Base-by-base conservation (phyloP, 2,329 filamentous ascomycete species). In the Elsinoe australis region DNA sequence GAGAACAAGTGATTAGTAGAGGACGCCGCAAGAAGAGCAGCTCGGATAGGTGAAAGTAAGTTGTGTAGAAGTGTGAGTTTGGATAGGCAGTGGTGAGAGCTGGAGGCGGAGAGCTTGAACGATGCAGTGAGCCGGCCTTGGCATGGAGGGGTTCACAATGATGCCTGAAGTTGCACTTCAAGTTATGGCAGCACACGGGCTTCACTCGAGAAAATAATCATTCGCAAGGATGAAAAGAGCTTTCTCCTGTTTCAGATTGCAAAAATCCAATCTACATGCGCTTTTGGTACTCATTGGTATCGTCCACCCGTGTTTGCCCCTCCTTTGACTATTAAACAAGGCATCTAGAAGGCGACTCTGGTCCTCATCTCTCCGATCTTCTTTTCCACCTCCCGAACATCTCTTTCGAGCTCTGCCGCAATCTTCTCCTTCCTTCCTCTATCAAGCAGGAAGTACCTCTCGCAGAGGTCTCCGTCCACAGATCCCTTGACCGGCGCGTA, bases 401-500 rank as follows among this genome's bases (percentile, higher is more conserved):
- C 90, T 51, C 92, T 82, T 67, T 96, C 92, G 56, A 96, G 67
- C 67, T 96, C 90, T 44, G 78, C 88, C 2, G 90, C 90, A 70
- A 98, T 94, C 79, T 89, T 88, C 67, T 87, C 82, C 74, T 95
- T 95, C 72, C 87, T 89, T 59, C 95, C 90, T 56, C 82, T 84
- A 19, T 84, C 76, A 52, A 98, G 72, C 51, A 92, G 70, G 51
- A 87, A 79, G 67, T 87, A 98, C 56, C 88, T 79, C 72, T 99
- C 92, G 59, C 92, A 95, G 32, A 99, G 72, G 68, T 99, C 92
- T 21, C 92, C 92, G 66, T 99, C 92, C 59, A 99, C 95, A 21
- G 94, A 82, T 6, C 89, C 89, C 74, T 98, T 98, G 33, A 94
- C 87, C 0, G 92, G 94, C 5, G 87, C 87, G 64, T 96, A 98